A percentile compares a stretch with the other conserved stretches of the same genome.
Evolutionary conservation across 2,329 filamentous ascomycete species (phyloP).

Genomic region (Trichophyton benhamiae): DNA sequence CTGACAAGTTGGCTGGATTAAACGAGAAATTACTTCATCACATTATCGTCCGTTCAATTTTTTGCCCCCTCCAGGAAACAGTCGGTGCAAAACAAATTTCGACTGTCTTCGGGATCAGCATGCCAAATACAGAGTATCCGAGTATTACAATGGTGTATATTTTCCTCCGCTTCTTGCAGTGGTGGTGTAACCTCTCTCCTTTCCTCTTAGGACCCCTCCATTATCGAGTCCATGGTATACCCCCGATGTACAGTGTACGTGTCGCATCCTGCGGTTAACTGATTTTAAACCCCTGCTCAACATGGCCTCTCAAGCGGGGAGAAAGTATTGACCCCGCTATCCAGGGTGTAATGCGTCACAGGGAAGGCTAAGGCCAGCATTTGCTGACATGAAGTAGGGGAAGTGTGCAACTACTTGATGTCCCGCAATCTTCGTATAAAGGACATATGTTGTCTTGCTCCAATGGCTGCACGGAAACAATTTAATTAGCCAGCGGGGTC

Average conservation of each 20-base stretch:
- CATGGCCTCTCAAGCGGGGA: background rate
- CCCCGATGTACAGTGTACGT: background rate
- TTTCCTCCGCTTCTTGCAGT: background rate
- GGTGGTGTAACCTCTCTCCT: background rate
- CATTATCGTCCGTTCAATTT: too few relatives aligned
- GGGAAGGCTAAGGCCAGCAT: background rate
- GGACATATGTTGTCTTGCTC: too few relatives aligned
- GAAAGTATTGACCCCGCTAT: background rate
- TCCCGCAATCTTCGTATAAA: conserved; percentile 1
- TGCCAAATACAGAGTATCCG: background rate
- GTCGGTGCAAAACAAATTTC: background rate
- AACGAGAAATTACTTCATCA: background rate
- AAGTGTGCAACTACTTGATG: background rate
- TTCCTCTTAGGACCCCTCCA: background rate
- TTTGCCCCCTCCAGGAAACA: background rate
- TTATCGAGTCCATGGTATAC: background rate
- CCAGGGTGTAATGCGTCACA: background rate
- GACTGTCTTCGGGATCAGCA: background rate
- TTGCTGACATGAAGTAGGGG: background rate
- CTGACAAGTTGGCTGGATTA: background rate
- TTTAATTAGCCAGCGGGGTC: too few relatives aligned
- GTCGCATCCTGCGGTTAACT: background rate
- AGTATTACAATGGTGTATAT: background rate
- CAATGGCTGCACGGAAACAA: too few relatives aligned
- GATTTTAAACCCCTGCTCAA: background rate